Base-by-base conservation (phyloP, 2,329 filamentous ascomycete species). In the Boeremia exigua region DNA sequence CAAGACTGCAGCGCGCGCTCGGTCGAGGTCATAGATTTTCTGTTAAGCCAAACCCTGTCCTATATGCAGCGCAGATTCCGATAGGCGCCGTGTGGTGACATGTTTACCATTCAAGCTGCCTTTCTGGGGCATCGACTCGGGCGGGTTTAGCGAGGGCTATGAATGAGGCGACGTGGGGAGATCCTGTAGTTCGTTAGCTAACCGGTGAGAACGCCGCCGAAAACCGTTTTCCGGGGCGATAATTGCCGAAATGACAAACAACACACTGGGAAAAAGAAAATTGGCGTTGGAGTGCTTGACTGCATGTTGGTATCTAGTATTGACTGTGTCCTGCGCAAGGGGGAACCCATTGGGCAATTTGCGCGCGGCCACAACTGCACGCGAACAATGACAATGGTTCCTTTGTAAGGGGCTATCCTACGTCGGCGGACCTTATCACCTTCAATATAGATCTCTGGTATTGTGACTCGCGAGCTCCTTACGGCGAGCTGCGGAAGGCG, bases 81-180 rank as follows among this genome's bases (percentile, higher is more conserved):
- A 56, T 56, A 56, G 47, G 53, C 42, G 42, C 47, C 42, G 42
- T 42, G 51, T 51, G 51, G 48, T 56, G 43, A 9, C 8, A 8
- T 43, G 30, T 56, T 23, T 23, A 23, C 37, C n/a, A n/a, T 51
- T 37, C 48, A 56, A 43, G 36, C 43, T 49, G 40, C 40, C 52
- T 40, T n/a, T 49, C 25, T 39, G 19, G 32, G 29, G 39, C 33
- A 34, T 17, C 10, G 23, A 47, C 28, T 37, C 42, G 47, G 53
- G 38, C 47, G 47, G 42, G 53, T 29, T 36, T 32, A 42, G 23
- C 43, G 47, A 51, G 36, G 42, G 51, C 42, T 46, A 42, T 11
- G 25, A 47, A 47, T 27, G 32, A 47, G 43, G 8, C 29, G 25
- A 51, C 47, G 47, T 56, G 47, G 43, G 25, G 2, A 19, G 15